phyloP scores from a whole-genome alignment of 306 rosid genomes.

The Sicyos baderoa region DNA sequence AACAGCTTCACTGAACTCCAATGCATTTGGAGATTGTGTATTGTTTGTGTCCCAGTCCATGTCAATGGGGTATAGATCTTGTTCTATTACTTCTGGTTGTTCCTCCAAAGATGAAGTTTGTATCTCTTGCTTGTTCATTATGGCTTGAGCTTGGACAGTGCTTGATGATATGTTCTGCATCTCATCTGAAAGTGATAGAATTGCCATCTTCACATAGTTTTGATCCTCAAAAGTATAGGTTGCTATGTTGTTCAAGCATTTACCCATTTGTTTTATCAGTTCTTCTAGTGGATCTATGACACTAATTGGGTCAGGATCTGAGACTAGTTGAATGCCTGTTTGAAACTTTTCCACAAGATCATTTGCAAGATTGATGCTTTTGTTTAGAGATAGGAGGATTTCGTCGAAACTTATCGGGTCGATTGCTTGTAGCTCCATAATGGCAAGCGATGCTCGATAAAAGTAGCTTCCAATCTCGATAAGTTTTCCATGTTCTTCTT shows the following conservation, averaged over 20 bases:
- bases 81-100: conserved; percentile 23
- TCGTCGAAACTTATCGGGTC: conserved; percentile 27
- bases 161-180: conserved; percentile 25
- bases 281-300: conserved; percentile 24
- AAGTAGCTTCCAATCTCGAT: conserved; percentile 36
- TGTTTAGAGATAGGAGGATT: conserved; percentile 29
- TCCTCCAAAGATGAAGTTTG: conserved; percentile 16
- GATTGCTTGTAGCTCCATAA: conserved; percentile 28
- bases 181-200: conserved; percentile 33
- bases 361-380: conserved; percentile 28
- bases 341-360: conserved; percentile 29
- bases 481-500: conserved; percentile 23
- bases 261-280: conserved; percentile 31
- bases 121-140: conserved; percentile 6
- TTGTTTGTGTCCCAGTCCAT: conserved; percentile 23
- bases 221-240: conserved; percentile 30
- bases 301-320: conserved; percentile 15
- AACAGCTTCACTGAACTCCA: conserved; percentile 4
- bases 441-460: conserved; percentile 32
- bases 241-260: conserved; percentile 29
- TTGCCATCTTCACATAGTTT: conserved; percentile 26
- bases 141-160: conserved; percentile 4
- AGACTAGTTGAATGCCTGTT: conserved; percentile 16
- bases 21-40: conserved; percentile 12
- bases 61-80: conserved; percentile 33